A percentile compares a stretch with the other conserved stretches of the same genome.
phyloP scores from a whole-genome alignment of 805 yeast genomes.

The Ogataea naganishii region DNA sequence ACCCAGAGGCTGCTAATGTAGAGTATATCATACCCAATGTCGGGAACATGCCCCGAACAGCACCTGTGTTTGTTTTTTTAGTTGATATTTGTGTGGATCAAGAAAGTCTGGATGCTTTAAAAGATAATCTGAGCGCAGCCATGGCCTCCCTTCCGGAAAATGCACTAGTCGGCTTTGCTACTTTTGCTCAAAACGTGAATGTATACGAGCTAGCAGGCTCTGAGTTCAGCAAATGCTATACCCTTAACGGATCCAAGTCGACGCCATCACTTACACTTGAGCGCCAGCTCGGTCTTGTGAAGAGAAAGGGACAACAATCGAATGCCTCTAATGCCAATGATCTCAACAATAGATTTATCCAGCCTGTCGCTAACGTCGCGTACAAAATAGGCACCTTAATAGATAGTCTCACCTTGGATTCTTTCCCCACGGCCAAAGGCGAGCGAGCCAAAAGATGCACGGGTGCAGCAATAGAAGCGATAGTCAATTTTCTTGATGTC shows the following conservation, averaged over 20 bases:
- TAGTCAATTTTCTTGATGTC: conserved; percentile 27
- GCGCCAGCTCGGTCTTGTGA: conserved; percentile 34
- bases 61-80: conserved; percentile 42
- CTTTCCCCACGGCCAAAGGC: conserved; percentile 36
- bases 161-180: conserved; percentile 47
- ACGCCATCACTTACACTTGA: conserved; percentile 41
- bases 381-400: conserved; percentile 40
- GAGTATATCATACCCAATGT: conserved; percentile 34
- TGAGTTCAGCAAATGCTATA: conserved; percentile 25
- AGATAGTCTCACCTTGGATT: conserved; percentile 38
- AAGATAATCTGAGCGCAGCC: conserved; percentile 38
- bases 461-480: conserved; percentile 50
- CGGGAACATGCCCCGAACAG: conserved; percentile 20
- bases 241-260: conserved; percentile 49
- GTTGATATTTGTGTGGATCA: conserved; percentile 48
- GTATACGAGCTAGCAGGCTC: conserved; percentile 41
- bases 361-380: conserved; percentile 40
- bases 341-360: conserved; percentile 33
- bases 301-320: too few species aligned
- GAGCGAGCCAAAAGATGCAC: conserved; percentile 47
- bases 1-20: conserved; percentile 35
- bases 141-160: conserved; percentile 40
- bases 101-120: conserved; percentile 43
- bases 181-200: conserved; percentile 52
- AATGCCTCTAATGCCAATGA: too few species aligned